These are phyloP conservation scores for Malus hybrid DNA, from an alignment of 331 rosid genomes.

Conservation along the genomic window DNA sequence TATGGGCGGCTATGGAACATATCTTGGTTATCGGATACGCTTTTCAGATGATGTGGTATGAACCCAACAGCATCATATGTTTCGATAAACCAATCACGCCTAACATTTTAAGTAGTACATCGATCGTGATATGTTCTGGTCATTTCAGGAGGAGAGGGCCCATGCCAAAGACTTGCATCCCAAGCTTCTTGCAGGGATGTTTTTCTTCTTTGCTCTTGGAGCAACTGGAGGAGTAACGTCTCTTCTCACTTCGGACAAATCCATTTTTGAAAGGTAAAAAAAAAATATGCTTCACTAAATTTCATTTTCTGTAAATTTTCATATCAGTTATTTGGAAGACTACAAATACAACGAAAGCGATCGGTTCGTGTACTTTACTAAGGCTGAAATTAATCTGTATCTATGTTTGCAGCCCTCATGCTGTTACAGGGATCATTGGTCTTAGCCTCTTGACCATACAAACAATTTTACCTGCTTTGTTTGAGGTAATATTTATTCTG, in stretches of 20 bases:
- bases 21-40: slow-evolving; percentile 82
- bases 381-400: background rate
- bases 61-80: background rate
- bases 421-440: slow-evolving; percentile 73
- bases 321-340: too few species aligned
- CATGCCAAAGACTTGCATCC: slow-evolving; percentile 94
- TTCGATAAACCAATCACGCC: background rate
- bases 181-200: slow-evolving; percentile 92
- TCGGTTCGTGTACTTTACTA: background rate
- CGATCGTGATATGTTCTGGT: background rate
- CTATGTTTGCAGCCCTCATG: slow-evolving; percentile 64
- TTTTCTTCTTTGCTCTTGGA: slow-evolving; percentile 91
- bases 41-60: slow-evolving; percentile 65
- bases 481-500: slow-evolving; percentile 49
- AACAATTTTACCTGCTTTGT: slow-evolving; percentile 61
- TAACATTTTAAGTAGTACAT: background rate
- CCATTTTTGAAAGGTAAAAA: slow-evolving; percentile 78
- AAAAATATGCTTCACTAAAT: background rate
- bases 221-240: slow-evolving; percentile 93
- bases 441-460: slow-evolving; percentile 78
- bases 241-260: slow-evolving; percentile 77
- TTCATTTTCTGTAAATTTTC: background rate
- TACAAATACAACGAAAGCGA: too few species aligned
- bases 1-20: slow-evolving; percentile 98
- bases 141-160: slow-evolving; percentile 75